Base-by-base conservation (phyloP, 1,284 basidiomycete genomes). In the Tetrapyrgos nigripes region DNA sequence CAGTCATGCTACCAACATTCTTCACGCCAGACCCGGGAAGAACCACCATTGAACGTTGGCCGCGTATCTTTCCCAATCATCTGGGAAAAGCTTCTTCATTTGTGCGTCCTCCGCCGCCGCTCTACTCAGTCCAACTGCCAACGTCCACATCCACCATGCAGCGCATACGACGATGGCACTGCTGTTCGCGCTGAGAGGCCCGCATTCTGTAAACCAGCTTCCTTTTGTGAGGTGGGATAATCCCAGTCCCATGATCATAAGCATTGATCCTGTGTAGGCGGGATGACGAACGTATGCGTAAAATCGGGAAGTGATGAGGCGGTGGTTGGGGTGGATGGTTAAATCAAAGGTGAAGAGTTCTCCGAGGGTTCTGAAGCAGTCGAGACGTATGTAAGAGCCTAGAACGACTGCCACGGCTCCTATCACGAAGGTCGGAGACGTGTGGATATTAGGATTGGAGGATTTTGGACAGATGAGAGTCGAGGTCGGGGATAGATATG, bases 1-100 rank as follows among this genome's bases (percentile, higher is more conserved):
- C 37, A 4, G 17, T 40, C 17, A 8, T n/a, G n/a, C n/a, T n/a
- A n/a, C n/a, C n/a, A n/a, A 40, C 6, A n/a, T 8, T 40, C 37
- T 33, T 59, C 37, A 62, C 49, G 43, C 50, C 26, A 77, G 61
- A 6, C 83, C 83, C 24, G 84, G 84, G 64, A 84, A 68, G 65
- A 85, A 85, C 84, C 84, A 85, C 72, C 72, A 81, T 27, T 67
- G 76, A n/a, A 85, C 85, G 27, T 66, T 65, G 14, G 62, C 66
- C 28, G 82, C 81, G 62, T 84, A 86, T n/a, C 61, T 64, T 6
- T 83, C 80, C 84, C 84, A 86, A 63, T 84, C 76, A 17, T 71
- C 66, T 35, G 76, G 75, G 61, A 86, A 86, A 50, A 76, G 57
- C 63, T 81, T 79, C 58, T 68, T 70, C 71, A 86, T 79, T 66